Evolutionary conservation across 2,329 filamentous ascomycete species (phyloP).

Genomic region (Colletotrichum sp.): DNA sequence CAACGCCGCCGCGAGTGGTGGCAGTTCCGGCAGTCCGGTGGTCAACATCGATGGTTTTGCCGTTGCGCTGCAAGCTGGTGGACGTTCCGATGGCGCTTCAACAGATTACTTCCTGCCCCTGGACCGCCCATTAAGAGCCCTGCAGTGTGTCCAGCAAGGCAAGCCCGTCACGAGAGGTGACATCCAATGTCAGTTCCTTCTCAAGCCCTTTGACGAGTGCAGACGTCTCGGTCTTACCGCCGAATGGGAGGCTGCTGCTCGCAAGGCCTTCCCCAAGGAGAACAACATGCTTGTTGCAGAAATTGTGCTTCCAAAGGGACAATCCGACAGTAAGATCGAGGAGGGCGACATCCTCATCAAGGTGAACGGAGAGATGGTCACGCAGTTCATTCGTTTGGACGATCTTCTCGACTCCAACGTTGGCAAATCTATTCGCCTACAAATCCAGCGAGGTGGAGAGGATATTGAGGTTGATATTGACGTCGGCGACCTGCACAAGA

Average conservation of each 20-base stretch:
- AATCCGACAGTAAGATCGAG: constrained; percentile 84
- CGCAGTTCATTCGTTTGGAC: constrained; percentile 90
- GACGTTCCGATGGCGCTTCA: constrained; percentile 90
- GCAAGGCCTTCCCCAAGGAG: constrained; percentile 85
- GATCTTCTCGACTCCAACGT: constrained; percentile 91
- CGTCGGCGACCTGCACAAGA: constrained; percentile 89
- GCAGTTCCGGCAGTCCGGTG: constrained; percentile 97
- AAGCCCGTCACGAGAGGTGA: constrained; percentile 85
- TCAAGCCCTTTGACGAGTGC: constrained; percentile 98
- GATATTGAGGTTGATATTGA: constrained; percentile 84
- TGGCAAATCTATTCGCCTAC: constrained; percentile 75
- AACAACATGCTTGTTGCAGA: constrained; percentile 98
- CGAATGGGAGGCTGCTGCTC: constrained; percentile 85
- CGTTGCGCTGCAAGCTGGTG: constrained; percentile 91
- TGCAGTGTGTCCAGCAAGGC: constrained; percentile 82
- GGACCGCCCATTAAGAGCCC: constrained; percentile 85
- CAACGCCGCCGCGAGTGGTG: constrained; percentile 93
- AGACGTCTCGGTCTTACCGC: constrained; percentile 84
- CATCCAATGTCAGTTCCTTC: constrained; percentile 96
- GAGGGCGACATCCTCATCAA: constrained; percentile 94
- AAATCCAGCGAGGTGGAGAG: constrained; percentile 87
- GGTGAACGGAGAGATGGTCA: constrained; percentile 91
- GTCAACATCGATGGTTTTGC: constrained; percentile 94
- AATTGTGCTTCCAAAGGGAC: constrained; percentile 90
- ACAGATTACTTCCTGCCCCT: constrained; percentile 97